Conservation (phyloP, 192 early-diverging fungal species). For the Pilobolus umbonatus region DNA sequence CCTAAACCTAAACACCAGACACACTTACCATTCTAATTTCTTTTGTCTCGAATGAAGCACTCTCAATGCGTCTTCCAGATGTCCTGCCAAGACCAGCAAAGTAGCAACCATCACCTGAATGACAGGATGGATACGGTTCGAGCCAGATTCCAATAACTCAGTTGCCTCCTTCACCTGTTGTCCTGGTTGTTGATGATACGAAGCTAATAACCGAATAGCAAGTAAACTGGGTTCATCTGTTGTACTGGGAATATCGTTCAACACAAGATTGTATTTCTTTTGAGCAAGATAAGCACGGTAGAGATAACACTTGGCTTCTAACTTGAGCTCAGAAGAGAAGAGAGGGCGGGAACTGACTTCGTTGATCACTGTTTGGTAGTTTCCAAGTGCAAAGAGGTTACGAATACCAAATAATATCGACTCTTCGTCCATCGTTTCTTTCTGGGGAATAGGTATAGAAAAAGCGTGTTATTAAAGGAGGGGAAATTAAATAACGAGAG, state of each 20-base stretch:
- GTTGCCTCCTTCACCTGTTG: constrained; percentile 44
- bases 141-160: constrained; percentile 44
- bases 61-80: constrained; percentile 68
- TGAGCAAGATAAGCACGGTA: constrained; percentile 81
- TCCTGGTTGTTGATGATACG: constrained; percentile 44
- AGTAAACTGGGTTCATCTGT: constrained; percentile 51
- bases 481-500: no score
- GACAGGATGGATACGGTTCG: constrained; percentile 46
- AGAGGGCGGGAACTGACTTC: constrained; percentile 41
- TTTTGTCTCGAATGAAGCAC: constrained; percentile 62
- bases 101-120: constrained; percentile 65
- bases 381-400: constrained; percentile 69
- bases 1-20: background rate
- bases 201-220: constrained; percentile 64
- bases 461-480: no score
- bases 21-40: constrained; percentile 76
- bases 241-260: constrained; percentile 55
- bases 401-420: constrained; percentile 60
- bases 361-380: constrained; percentile 70
- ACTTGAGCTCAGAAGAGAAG: constrained; percentile 36
- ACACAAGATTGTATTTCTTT: constrained; percentile 62
- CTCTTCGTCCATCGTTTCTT: constrained; percentile 49
- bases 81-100: constrained; percentile 50
- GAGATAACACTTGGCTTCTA: constrained; percentile 62
- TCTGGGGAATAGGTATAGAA: no score